A percentile compares a stretch with the other conserved stretches of the same genome.
These are phyloP conservation scores for Penicillium thymicola DNA, from an alignment of 2,329 filamentous ascomycete genomes.

Conservation along the genomic window DNA sequence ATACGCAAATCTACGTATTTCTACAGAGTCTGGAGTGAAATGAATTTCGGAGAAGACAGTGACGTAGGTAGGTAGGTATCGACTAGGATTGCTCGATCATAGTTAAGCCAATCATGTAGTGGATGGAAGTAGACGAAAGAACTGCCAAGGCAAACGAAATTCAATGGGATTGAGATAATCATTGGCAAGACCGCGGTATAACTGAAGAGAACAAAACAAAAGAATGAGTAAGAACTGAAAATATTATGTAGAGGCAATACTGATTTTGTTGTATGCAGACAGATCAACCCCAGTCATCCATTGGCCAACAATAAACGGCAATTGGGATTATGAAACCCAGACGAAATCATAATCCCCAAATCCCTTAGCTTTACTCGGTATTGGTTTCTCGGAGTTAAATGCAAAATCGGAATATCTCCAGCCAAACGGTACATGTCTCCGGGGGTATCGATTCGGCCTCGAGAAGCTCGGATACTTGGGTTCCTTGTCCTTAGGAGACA, in stretches of 20 bases:
- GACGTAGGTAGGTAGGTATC: not conserved
- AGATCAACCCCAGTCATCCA: not conserved
- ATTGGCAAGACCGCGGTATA: not conserved
- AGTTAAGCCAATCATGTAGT: not conserved
- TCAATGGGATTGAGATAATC: not conserved
- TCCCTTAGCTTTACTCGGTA: not conserved
- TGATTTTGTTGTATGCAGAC: not conserved
- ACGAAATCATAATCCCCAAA: too few species aligned
- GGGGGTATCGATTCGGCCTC: not conserved
- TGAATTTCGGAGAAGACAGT: too few species aligned
- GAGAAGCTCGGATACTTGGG: not conserved
- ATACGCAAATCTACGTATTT: not conserved
- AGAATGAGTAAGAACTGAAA: not conserved
- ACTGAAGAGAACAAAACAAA: not conserved
- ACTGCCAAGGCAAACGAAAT: not conserved
- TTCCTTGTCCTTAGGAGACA: not conserved
- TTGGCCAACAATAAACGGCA: not conserved
- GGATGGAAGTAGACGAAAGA: not conserved
- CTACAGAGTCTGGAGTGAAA: not conserved
- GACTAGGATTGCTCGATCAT: not conserved
- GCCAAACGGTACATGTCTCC: not conserved
- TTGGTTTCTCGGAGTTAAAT: not conserved
- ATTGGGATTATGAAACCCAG: not conserved
- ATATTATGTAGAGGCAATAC: not conserved
- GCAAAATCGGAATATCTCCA: not conserved